A percentile compares a stretch with the other conserved stretches of the same genome.
These are phyloP conservation scores for Colletotrichum navitas DNA, from an alignment of 2,329 filamentous ascomycete species.

Conservation along the genomic window DNA sequence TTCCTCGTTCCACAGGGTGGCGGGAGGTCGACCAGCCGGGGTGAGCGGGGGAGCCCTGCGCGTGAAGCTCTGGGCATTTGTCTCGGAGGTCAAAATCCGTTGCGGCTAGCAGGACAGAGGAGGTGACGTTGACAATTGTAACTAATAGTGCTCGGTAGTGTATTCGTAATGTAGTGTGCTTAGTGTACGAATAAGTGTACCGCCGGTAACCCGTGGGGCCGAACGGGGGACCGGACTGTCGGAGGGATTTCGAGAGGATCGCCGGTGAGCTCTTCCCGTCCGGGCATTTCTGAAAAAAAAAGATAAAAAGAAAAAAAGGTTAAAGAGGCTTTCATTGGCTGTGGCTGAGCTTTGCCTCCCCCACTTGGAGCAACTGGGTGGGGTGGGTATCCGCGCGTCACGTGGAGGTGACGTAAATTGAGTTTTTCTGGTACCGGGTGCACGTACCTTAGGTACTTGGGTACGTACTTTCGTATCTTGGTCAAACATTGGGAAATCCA, in stretches of 20 bases:
- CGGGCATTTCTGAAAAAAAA: background rate
- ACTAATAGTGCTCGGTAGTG: background rate
- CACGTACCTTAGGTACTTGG: too few relatives aligned
- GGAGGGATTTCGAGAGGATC: background rate
- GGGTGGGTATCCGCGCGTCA: conserved; percentile 2
- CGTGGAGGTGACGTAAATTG: conserved; percentile 39
- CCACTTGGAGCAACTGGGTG: conserved; percentile 2
- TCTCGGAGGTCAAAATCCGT: background rate
- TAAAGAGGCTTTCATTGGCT: background rate
- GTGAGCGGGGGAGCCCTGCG: background rate
- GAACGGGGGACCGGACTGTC: background rate
- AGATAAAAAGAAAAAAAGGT: too few relatives aligned
- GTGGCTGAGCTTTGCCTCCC: background rate
- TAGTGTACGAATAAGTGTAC: background rate
- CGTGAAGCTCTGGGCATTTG: conserved; percentile 1
- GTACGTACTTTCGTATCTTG: background rate
- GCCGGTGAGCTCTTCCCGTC: conserved; percentile 24
- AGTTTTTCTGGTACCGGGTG: background rate
- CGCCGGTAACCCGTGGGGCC: conserved; percentile 16
- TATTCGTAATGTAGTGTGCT: background rate
- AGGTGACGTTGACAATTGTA: conserved; percentile 4
- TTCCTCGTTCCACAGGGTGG: conserved; percentile 3
- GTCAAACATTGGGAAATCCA: background rate
- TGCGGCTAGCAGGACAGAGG: background rate
- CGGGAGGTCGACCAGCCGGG: conserved; percentile 5